Evolutionary conservation across 345 rosid species (phyloP).

Genomic region (Barbarea vulgaris): DNA sequence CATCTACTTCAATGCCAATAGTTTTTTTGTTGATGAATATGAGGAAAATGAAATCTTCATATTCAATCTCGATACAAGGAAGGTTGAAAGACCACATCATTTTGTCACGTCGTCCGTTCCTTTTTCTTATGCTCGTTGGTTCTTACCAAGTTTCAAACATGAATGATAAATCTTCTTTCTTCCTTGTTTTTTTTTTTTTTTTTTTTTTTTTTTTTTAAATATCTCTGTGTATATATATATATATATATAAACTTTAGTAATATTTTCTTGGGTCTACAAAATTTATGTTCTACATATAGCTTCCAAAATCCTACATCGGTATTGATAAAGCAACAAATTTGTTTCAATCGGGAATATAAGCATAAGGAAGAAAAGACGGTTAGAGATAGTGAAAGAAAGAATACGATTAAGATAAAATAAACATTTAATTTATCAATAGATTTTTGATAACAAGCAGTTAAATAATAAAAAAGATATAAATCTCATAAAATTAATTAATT

Average conservation of each 20-base stretch:
- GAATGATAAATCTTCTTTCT: neutral
- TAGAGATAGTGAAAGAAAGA: too few relatives aligned
- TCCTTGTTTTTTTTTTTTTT: neutral
- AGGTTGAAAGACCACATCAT: neutral
- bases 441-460: too few relatives aligned
- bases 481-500: too few relatives aligned
- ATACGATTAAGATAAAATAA: too few relatives aligned
- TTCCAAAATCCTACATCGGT: too few relatives aligned
- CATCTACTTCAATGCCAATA: neutral
- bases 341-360: too few relatives aligned
- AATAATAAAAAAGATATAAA: too few relatives aligned
- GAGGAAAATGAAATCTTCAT: neutral
- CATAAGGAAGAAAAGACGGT: too few relatives aligned
- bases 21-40: neutral
- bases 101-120: neutral
- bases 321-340: too few relatives aligned
- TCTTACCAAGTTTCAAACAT: conserved; percentile 10
- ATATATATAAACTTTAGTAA: neutral
- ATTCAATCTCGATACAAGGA: conserved; percentile 1
- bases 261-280: neutral
- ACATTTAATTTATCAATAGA: too few relatives aligned
- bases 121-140: neutral
- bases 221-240: neutral
- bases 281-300: too few relatives aligned
- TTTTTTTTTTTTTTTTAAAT: neutral